A percentile compares a stretch with the other conserved stretches of the same genome.
Conservation (phyloP, 768 basidiomycete genomes). For the Tricholoma sp. region DNA sequence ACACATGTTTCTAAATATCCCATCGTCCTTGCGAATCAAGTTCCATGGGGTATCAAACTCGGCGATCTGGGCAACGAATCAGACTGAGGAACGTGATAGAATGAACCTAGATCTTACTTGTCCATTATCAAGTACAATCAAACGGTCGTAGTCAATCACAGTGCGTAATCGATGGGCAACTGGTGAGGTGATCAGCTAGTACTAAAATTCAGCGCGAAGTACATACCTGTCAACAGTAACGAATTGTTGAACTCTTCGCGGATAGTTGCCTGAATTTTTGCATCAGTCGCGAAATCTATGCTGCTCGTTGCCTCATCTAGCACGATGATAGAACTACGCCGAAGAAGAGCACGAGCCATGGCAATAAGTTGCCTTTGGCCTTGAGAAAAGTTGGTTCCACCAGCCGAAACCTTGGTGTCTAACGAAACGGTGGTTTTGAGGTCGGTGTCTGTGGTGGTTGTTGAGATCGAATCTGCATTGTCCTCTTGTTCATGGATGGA, state of each 20-base stretch:
- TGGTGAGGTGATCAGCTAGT: constrained; percentile 15
- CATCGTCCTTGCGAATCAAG: constrained; percentile 55
- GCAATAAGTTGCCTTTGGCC: constrained; percentile 88
- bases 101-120: constrained; percentile 24
- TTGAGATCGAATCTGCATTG: constrained; percentile 34
- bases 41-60: constrained; percentile 73
- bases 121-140: constrained; percentile 78
- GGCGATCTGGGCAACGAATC: constrained; percentile 32
- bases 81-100: background rate
- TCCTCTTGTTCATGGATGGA: constrained; percentile 40
- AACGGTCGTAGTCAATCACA: constrained; percentile 74
- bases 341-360: constrained; percentile 76
- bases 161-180: constrained; percentile 75
- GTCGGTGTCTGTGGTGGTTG: constrained; percentile 51
- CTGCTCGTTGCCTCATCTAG: constrained; percentile 84
- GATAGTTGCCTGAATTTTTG: constrained; percentile 86
- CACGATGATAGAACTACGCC: constrained; percentile 68
- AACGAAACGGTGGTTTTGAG: constrained; percentile 54
- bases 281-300: constrained; percentile 83
- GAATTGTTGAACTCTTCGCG: constrained; percentile 78
- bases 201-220: background rate
- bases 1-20: constrained; percentile 34
- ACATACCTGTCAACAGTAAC: constrained; percentile 65
- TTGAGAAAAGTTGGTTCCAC: constrained; percentile 88
- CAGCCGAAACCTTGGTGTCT: constrained; percentile 76